Evolutionary conservation across 2,329 filamentous ascomycete species (phyloP).

Genomic region (Pseudogymnoascus destructans): DNA sequence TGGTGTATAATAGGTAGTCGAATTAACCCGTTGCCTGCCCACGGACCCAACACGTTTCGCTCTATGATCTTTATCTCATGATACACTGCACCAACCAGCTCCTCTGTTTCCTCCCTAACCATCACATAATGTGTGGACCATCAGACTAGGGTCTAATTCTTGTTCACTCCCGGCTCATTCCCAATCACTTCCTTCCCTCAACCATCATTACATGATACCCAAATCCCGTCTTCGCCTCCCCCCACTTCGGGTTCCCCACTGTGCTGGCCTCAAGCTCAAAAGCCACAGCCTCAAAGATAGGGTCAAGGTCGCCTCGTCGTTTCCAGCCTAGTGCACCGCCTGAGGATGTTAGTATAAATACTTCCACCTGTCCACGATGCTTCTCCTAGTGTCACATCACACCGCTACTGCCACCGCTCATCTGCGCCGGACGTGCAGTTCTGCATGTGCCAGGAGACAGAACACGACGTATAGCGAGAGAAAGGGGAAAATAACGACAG

Average conservation of each 20-base stretch:
- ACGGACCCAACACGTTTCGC: not conserved
- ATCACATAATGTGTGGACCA: not conserved
- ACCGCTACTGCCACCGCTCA: not conserved
- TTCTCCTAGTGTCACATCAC: not conserved
- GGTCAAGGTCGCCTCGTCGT: conserved; percentile 50
- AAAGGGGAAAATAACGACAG: not conserved
- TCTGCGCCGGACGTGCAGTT: not conserved
- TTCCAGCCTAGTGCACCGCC: conserved; percentile 65
- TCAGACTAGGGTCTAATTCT: not conserved
- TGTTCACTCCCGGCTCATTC: not conserved
- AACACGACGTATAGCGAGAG: not conserved
- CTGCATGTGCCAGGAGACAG: not conserved
- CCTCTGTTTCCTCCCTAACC: not conserved
- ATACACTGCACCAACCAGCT: not conserved
- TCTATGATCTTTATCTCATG: not conserved
- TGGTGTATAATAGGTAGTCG: not conserved
- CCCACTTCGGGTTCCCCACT: conserved; percentile 49
- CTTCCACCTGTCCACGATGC: not conserved
- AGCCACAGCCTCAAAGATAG: conserved; percentile 59
- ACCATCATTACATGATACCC: conserved; percentile 78
- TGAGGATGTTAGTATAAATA: conserved; percentile 22
- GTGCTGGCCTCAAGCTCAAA: conserved; percentile 56
- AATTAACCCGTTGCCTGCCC: not conserved
- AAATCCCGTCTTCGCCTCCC: conserved; percentile 59
- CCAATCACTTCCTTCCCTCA: conserved; percentile 24